Evolutionary conservation across 2,329 filamentous ascomycete species (phyloP), one percentile per base, ranked within the genome.

Genomic region (Botrytis fragariae): DNA sequence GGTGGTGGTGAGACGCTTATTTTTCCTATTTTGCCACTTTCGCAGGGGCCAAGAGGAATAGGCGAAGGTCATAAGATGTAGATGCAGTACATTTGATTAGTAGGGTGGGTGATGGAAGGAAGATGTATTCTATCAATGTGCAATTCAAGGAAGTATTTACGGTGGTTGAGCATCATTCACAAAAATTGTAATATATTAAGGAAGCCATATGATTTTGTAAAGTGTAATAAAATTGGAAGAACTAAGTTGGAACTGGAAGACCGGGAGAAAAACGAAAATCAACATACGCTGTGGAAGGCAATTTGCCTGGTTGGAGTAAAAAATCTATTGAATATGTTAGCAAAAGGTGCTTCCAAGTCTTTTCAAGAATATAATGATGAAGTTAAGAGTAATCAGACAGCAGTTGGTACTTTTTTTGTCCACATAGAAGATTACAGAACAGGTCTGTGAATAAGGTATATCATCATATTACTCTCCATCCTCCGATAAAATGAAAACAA

Each of bases 391-490:
- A 73, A 82, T 93, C 91, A 93, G 91, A 93, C 90, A 93, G 91
- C 91, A 92, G 91, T 93, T 93, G 91, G 89, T 90, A 89, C 89
- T 90, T 84, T 84, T 74, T 85, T 81, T 85, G 87, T 92, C 91
- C 87, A 92, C 91, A 93, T 86, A 77, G 79, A 81, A 77, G 79
- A 81, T 83, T 92, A 93, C 90, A 87, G 92, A 91, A 92, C 91
- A 94, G 92, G 91, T 94, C 91, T 93, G 91, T 93, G 91, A 91
- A 88, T 85, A 84, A 87, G 84, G 80, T 84, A 82, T 87, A 85
- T 93, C 90, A 92, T 93, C 92, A 93, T 89, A 81, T 85, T 86
- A 79, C 72, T 73, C 48, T 63, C 74, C 71, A 65, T 67, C 73
- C 71, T 64, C 39, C 69, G 72, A 75, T 74, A 74, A 75, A 72